Evolutionary conservation across 2,329 filamentous ascomycete genomes (phyloP).

Genomic region (Alternaria metachromatica): DNA sequence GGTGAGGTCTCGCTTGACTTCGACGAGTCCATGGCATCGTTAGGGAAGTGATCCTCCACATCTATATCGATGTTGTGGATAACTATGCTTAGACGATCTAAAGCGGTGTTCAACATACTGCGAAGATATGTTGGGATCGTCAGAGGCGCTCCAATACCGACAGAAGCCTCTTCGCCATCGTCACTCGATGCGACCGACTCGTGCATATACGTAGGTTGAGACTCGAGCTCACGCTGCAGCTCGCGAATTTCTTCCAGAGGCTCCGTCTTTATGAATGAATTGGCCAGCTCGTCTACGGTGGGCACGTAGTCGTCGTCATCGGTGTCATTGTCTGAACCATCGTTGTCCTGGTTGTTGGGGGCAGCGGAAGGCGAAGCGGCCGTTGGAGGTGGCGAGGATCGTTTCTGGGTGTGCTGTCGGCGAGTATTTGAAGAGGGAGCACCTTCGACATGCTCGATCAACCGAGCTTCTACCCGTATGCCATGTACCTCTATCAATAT

Average conservation of each 20-base stretch:
- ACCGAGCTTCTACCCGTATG: conserved; percentile 68
- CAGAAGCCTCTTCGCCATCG: conserved; percentile 64
- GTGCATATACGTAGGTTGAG: conserved; percentile 67
- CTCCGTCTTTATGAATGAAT: conserved; percentile 79
- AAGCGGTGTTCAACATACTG: conserved; percentile 74
- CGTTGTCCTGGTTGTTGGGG: conserved; percentile 22
- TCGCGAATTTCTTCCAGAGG: conserved; percentile 69
- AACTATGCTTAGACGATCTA: conserved; percentile 72
- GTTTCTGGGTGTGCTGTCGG: conserved; percentile 10
- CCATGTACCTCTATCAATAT: conserved; percentile 84
- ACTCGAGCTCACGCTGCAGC: conserved; percentile 71
- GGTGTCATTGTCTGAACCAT: conserved; percentile 39
- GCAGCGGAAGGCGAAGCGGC: conserved; percentile 15
- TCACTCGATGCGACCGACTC: conserved; percentile 67
- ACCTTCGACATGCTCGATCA: conserved; percentile 26
- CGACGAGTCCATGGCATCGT: conserved; percentile 61
- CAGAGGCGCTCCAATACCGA: conserved; percentile 74
- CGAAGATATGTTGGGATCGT: conserved; percentile 74
- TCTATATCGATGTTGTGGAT: conserved; percentile 71
- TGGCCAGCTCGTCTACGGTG: conserved; percentile 74
- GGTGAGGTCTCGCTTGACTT: conserved; percentile 55
- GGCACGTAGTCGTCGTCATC: conserved; percentile 59
- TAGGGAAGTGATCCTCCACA: conserved; percentile 62
- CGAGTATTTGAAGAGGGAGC: conserved; percentile 6
- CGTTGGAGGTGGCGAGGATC: conserved; percentile 11